Evolutionary conservation across 2,329 filamentous ascomycete genomes (phyloP).

Genomic region (Aspergillus terreus): DNA sequence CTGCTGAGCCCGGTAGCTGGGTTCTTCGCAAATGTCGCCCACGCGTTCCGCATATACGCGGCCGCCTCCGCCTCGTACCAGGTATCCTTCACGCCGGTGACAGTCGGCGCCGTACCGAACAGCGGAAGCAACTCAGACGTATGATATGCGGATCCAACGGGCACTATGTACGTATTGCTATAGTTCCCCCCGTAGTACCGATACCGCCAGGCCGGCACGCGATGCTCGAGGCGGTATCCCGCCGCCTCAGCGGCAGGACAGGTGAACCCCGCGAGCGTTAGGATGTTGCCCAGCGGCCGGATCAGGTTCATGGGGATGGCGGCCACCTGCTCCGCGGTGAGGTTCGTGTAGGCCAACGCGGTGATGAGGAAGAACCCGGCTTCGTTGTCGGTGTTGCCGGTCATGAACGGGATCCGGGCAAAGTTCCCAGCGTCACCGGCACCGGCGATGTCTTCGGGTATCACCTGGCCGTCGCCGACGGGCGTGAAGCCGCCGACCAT

Average conservation of each 20-base stretch:
- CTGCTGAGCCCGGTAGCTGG: not conserved
- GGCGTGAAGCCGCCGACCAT: slow-evolving; percentile 1
- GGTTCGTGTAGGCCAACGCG: slow-evolving; percentile 3
- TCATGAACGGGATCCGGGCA: slow-evolving; percentile 5
- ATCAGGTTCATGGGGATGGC: slow-evolving; percentile 1
- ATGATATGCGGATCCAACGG: slow-evolving; percentile 3
- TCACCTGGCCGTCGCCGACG: slow-evolving; percentile 3
- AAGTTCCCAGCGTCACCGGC: slow-evolving; percentile 1
- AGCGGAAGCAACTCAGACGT: not conserved
- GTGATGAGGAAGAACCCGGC: slow-evolving; percentile 7
- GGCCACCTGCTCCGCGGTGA: not conserved
- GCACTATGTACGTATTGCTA: not conserved
- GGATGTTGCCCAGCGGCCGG: not conserved
- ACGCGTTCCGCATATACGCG: slow-evolving; percentile 4
- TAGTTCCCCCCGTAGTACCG: slow-evolving; percentile 4
- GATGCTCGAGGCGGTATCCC: not conserved
- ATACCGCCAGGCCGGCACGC: slow-evolving; percentile 3
- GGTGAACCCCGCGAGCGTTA: not conserved
- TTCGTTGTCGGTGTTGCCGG: slow-evolving; percentile 6
- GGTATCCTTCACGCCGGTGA: slow-evolving; percentile 1
- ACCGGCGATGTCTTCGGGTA: not conserved
- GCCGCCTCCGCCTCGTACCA: slow-evolving; percentile 1
- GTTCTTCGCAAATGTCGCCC: slow-evolving; percentile 4
- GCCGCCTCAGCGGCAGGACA: not conserved
- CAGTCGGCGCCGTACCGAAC: slow-evolving; percentile 2